Evolutionary conservation across 2,329 filamentous ascomycete genomes (phyloP), one percentile per base, ranked within the genome.

Genomic region (Microcyclosporella mali): DNA sequence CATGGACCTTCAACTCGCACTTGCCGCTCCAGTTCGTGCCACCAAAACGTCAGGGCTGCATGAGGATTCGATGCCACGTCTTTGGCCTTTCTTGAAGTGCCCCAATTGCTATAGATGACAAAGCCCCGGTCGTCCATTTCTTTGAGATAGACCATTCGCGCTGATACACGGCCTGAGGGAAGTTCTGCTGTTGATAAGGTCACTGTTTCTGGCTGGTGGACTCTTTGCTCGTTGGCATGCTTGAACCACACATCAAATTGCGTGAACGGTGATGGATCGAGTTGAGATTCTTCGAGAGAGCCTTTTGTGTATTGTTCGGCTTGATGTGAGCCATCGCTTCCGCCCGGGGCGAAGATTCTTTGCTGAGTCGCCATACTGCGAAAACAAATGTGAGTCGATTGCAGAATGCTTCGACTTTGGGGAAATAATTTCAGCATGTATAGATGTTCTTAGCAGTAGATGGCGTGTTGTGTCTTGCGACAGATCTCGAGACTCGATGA

Each of bases 221-320:
- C 77, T 18, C 70, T 61, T 8, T 70, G 59, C 4, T 72, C 60
- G 50, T 83, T 78, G 0, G 89, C 86, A 47, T 82, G 75, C 10
- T 77, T 74, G 75, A 94, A 98, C 92, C 92, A 98, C 49, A 70
- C 66, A 70, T 94, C 78, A 72, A 97, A 98, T 70, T 97, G 92
- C 25, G 73, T 71, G 45, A 90, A 79, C 0, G 92, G 92, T 41
- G 75, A 75, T 7, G 70, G 43, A 1, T 73, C 59, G 56, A 94
- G 79, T 59, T 87, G 76, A 1, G 65, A 57, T 35, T 70, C 73
- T 28, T 74, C 71, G 21, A 94, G 78, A 1, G 73, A 71, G 55
- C 77, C 78, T 64, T 75, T 74, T 37, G 76, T 79, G 72, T 89
- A 94, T 65, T 94, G 88, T 17, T 78, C 79, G 9, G 88, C 87